A percentile compares a stretch with the other conserved stretches of the same genome.
Conservation (phyloP, 2,329 filamentous ascomycete genomes). For the Cladosporium sp. region DNA sequence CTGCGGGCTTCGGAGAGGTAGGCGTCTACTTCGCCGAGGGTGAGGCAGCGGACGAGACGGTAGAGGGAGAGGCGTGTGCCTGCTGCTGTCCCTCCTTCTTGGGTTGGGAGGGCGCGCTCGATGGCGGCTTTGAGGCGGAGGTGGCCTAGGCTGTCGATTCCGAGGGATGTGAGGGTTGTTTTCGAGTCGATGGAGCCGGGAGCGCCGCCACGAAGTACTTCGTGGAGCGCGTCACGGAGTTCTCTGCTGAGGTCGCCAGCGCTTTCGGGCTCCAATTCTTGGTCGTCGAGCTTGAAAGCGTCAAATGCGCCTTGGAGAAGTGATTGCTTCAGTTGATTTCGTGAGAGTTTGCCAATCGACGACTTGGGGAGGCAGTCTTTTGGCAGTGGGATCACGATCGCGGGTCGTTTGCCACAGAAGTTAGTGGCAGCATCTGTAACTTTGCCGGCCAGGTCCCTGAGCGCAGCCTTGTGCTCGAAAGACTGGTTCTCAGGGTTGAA, state of each 20-base stretch:
- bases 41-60: conserved; percentile 2
- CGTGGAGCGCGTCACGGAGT: conserved; percentile 17
- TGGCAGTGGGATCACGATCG: conserved; percentile 27
- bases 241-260: conserved; percentile 14
- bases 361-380: conserved; percentile 28
- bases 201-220: conserved; percentile 23
- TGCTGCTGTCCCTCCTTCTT: neutral
- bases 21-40: conserved; percentile 14
- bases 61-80: neutral
- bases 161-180: conserved; percentile 23
- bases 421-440: conserved; percentile 23
- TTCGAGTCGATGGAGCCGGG: conserved; percentile 8
- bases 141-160: conserved; percentile 23
- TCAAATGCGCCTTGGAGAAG: conserved; percentile 24
- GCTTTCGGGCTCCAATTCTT: neutral
- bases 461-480: conserved; percentile 23
- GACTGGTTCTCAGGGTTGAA: conserved; percentile 26
- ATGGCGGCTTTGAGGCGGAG: conserved; percentile 30
- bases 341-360: conserved; percentile 31
- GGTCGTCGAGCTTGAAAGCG: conserved; percentile 7
- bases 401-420: conserved; percentile 26
- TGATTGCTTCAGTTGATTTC: conserved; percentile 25
- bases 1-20: conserved; percentile 37
- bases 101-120: conserved; percentile 23
- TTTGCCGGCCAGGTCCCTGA: conserved; percentile 25